Conservation (phyloP, 2,329 filamentous ascomycete genomes). For the Juglanconis juglandina region DNA sequence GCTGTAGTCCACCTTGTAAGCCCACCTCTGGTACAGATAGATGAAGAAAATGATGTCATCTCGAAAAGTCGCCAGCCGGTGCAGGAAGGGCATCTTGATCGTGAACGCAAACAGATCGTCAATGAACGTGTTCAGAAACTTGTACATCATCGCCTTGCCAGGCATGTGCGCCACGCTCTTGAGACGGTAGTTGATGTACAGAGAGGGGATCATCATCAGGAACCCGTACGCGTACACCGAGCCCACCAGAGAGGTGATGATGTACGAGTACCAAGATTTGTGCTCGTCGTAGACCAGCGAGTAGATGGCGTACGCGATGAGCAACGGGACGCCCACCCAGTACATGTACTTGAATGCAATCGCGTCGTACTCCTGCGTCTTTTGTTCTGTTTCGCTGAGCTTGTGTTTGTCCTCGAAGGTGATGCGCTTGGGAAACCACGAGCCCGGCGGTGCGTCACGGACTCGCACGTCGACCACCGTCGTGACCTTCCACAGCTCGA, state of each 20-base stretch:
- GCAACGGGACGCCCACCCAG: slow-evolving; percentile 80
- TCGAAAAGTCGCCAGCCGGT: slow-evolving; percentile 84
- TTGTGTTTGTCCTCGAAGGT: slow-evolving; percentile 95
- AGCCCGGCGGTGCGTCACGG: slow-evolving; percentile 64
- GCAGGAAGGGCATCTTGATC: slow-evolving; percentile 97
- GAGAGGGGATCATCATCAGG: slow-evolving; percentile 95
- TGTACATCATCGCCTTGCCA: slow-evolving; percentile 93
- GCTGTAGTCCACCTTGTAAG: slow-evolving; percentile 86
- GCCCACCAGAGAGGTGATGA: slow-evolving; percentile 91
- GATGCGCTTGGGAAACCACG: slow-evolving; percentile 73
- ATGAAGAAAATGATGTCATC: slow-evolving; percentile 99
- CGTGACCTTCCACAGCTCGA: slow-evolving; percentile 87
- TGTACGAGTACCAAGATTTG: slow-evolving; percentile 97
- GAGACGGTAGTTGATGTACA: slow-evolving; percentile 99
- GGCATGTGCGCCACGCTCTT: slow-evolving; percentile 97
- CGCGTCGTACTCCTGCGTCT: slow-evolving; percentile 97
- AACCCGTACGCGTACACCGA: slow-evolving; percentile 98
- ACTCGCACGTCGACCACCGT: slow-evolving; percentile 88
- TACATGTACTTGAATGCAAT: slow-evolving; percentile 98
- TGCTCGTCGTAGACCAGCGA: slow-evolving; percentile 89
- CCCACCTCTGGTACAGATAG: slow-evolving; percentile 91
- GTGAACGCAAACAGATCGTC: slow-evolving; percentile 98
- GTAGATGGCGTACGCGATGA: slow-evolving; percentile 87
- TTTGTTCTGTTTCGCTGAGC: slow-evolving; percentile 90
- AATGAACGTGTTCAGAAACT: slow-evolving; percentile 98